phyloP scores from a whole-genome alignment of 495 filamentous ascomycete genomes.

The Hypoxylon rickii region DNA sequence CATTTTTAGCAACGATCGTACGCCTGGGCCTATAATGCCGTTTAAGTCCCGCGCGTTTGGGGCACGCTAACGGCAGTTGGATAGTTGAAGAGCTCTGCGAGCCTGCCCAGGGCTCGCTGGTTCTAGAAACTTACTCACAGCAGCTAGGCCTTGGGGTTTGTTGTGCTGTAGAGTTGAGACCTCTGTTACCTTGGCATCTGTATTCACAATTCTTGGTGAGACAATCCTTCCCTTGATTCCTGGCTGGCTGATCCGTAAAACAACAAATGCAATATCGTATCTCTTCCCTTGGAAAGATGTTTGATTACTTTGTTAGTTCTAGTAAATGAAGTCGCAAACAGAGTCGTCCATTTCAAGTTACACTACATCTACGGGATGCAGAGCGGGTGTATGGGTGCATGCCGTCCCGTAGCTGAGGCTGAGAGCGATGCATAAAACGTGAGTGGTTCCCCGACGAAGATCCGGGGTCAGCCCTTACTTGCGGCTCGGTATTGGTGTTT shows the following conservation, averaged over 20 bases:
- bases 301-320: too few species aligned
- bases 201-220: background rate
- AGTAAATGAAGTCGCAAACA: too few species aligned
- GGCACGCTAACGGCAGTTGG: constrained; percentile 30
- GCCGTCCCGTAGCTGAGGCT: background rate
- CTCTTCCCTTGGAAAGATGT: too few species aligned
- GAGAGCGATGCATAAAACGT: background rate
- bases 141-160: constrained; percentile 1
- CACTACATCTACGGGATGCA: too few species aligned
- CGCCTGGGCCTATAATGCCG: constrained; percentile 12
- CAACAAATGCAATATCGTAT: too few species aligned
- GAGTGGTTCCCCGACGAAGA: constrained; percentile 12
- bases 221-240: too few species aligned
- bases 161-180: too few species aligned
- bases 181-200: background rate
- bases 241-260: too few species aligned
- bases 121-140: constrained; percentile 29
- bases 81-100: constrained; percentile 3
- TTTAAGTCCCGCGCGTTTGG: constrained; percentile 16
- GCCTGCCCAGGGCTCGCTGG: background rate
- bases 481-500: constrained; percentile 14
- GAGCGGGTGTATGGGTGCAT: too few species aligned
- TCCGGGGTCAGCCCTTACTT: constrained; percentile 19
- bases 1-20: constrained; percentile 27
- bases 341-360: too few species aligned